Evolutionary conservation across 768 basidiomycete genomes (phyloP).

Genomic region (Pholiota microspora): DNA sequence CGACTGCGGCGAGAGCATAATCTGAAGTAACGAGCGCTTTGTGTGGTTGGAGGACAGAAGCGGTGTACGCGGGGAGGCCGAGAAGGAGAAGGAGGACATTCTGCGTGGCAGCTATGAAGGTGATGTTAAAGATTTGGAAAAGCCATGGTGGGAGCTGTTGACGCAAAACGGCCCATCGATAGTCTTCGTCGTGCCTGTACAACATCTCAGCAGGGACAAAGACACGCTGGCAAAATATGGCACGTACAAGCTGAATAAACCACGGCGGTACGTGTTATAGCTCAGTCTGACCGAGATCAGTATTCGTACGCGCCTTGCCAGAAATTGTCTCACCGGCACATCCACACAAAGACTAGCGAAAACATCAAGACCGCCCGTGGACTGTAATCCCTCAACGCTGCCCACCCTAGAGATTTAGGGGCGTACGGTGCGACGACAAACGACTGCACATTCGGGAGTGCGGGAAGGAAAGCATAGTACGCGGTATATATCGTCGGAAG

Average conservation of each 20-base stretch:
- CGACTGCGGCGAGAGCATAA: slow-evolving; percentile 53
- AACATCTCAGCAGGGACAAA: not conserved
- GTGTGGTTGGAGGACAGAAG: slow-evolving; percentile 52
- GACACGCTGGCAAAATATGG: not conserved
- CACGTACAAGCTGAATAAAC: slow-evolving; percentile 69
- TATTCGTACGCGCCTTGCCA: slow-evolving; percentile 2
- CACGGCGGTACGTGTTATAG: slow-evolving; percentile 84
- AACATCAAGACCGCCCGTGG: slow-evolving; percentile 78
- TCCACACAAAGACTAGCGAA: slow-evolving; percentile 65
- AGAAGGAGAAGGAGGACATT: slow-evolving; percentile 79
- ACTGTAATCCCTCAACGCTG: slow-evolving; percentile 48
- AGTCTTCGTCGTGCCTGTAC: slow-evolving; percentile 79
- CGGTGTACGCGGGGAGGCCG: slow-evolving; percentile 58
- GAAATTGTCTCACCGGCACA: slow-evolving; percentile 43
- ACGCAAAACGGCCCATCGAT: slow-evolving; percentile 85
- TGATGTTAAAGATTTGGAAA: slow-evolving; percentile 46
- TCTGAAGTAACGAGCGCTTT: slow-evolving; percentile 57
- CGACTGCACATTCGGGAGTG: slow-evolving; percentile 43
- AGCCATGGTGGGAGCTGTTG: slow-evolving; percentile 42
- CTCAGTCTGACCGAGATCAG: slow-evolving; percentile 27
- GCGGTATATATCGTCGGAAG: slow-evolving; percentile 80
- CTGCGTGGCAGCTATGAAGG: slow-evolving; percentile 77
- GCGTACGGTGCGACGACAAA: slow-evolving; percentile 52
- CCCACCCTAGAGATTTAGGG: slow-evolving; percentile 44
- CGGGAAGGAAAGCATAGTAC: slow-evolving; percentile 77